These are phyloP conservation scores for Exobasidium rhododendri DNA, from an alignment of 1,284 basidiomycete genomes.

Conservation along the genomic window DNA sequence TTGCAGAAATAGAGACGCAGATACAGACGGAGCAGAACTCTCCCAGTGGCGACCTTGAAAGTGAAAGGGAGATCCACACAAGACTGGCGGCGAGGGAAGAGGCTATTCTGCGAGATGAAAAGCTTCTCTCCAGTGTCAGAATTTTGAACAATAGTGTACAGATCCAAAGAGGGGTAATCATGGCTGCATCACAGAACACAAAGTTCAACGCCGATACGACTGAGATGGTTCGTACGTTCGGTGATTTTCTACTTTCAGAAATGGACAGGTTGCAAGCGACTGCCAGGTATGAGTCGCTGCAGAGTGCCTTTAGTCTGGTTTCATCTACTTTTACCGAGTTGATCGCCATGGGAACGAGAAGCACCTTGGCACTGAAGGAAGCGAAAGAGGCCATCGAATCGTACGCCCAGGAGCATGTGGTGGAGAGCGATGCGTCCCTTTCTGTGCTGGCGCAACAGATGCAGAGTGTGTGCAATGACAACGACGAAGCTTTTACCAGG, in stretches of 20 bases:
- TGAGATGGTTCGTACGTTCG: conserved; percentile 71
- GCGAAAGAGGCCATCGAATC: conserved; percentile 59
- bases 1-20: conserved; percentile 64
- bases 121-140: conserved; percentile 64
- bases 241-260: conserved; percentile 66
- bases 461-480: not conserved
- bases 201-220: conserved; percentile 71
- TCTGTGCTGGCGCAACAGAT: not conserved
- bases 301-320: conserved; percentile 66
- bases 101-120: conserved; percentile 64
- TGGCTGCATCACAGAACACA: conserved; percentile 73
- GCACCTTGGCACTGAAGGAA: conserved; percentile 70
- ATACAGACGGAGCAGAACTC: conserved; percentile 12
- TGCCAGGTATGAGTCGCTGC: conserved; percentile 67
- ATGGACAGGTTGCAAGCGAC: conserved; percentile 71
- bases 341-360: conserved; percentile 73
- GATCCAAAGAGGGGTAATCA: conserved; percentile 78
- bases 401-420: not conserved
- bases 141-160: conserved; percentile 71
- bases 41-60: conserved; percentile 59
- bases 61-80: conserved; percentile 70
- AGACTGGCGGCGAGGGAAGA: conserved; percentile 72
- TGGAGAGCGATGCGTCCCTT: not conserved
- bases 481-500: conserved; percentile 20
- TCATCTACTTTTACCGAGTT: conserved; percentile 68